Evolutionary conservation across 192 early-diverging fungal genomes (phyloP), one percentile per base, ranked within the genome.

Genomic region (Backusella tuberculispora): DNA sequence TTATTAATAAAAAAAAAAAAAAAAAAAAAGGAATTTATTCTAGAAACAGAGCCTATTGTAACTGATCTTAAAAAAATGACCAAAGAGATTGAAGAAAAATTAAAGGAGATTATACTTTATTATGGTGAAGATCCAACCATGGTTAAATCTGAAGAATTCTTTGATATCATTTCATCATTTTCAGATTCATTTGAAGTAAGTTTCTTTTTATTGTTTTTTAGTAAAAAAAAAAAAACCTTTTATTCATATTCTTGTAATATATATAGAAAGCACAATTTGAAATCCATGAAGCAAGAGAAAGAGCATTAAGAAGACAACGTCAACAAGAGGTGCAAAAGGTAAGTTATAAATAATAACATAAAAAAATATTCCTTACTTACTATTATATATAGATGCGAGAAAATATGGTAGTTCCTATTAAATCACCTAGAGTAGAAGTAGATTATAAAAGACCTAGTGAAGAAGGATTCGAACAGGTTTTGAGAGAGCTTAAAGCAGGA

Each of bases 61-160:
- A 63, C 75, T 21, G 76, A 79, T 66, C 74, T 87, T 9, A 77
- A 79, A 29, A 53, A 71, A 17, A 75, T 81, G 45, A 82, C 82
- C 0, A 79, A 78, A 40, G 76, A 80, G 1, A 74, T 86, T 5
- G 88, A 89, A 63, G 83, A 87, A 6, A 78, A 83, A 19, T 44
- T 86, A 4, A 84, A 74, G 53, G 42, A 80, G 26, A 63, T 89
- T 12, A 75, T 87, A 34, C 60, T 80, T 24, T 89, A 84, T 56
- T 89, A 85, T 64, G 86, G 88, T 7, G 88, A 89, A 66, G 86
- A 89, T 72, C 81, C 88, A 12, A 53, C 53, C 19, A 60, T 63
- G 10, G 84, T 75, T 12, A 87, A 87, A 63, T 80, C 85, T 7
- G 88, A 89, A 76, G 88, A 87, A 47, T 89, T 89, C 69, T 89